A percentile compares a stretch with the other conserved stretches of the same genome.
These are phyloP conservation scores for Rubroboletus pulcherrimus DNA, from an alignment of 768 basidiomycete species.

Conservation along the genomic window DNA sequence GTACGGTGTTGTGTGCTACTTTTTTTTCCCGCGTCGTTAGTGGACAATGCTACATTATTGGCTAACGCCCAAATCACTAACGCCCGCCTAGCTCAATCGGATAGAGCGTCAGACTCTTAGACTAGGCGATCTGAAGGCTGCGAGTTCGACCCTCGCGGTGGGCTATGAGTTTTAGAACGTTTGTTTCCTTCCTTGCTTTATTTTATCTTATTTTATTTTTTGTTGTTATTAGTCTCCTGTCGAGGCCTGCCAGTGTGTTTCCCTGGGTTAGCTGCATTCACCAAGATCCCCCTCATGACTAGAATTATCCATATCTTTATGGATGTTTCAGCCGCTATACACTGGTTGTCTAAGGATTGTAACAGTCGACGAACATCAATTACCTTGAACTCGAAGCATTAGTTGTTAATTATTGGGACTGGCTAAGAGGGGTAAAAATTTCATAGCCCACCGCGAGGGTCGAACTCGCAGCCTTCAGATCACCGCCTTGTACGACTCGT, in stretches of 20 bases:
- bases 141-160: slow-evolving; percentile 65
- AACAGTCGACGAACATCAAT: background rate
- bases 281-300: background rate
- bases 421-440: background rate
- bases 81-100: slow-evolving; percentile 65
- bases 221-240: background rate
- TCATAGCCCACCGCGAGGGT: slow-evolving; percentile 76
- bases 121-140: slow-evolving; percentile 55
- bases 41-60: background rate
- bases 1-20: background rate
- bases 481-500: slow-evolving; percentile 36
- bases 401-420: background rate
- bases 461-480: slow-evolving; percentile 87
- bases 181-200: background rate
- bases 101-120: slow-evolving; percentile 67
- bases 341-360: background rate
- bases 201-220: background rate
- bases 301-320: background rate
- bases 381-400: background rate
- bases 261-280: background rate
- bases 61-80: background rate
- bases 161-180: slow-evolving; percentile 33
- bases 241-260: background rate
- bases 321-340: background rate
- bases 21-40: background rate